Conservation (phyloP, 257 asterid genomes). For the Penstemon eatonii region DNA sequence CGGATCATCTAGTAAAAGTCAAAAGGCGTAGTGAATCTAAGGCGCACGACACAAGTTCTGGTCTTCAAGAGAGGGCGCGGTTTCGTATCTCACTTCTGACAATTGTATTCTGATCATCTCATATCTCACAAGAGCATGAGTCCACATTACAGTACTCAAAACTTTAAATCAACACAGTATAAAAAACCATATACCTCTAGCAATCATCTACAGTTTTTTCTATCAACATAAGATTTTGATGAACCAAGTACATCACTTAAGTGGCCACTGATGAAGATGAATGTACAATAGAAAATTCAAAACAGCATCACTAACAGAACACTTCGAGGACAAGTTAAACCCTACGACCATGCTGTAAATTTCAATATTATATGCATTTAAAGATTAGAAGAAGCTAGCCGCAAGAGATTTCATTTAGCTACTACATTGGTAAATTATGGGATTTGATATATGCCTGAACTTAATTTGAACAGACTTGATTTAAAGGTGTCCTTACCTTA, state of each 20-base stretch:
- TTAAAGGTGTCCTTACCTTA: conserved; percentile 54
- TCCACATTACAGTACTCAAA: conserved; percentile 6
- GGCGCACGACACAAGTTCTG: too few species aligned
- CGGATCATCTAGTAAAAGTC: not conserved
- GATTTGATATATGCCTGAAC: conserved; percentile 7
- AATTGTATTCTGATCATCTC: too few species aligned
- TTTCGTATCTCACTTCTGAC: too few species aligned
- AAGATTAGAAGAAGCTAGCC: conserved; percentile 22
- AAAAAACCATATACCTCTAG: conserved; percentile 14
- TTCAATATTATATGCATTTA: conserved; percentile 13
- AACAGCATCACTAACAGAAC: conserved; percentile 19
- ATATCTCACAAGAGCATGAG: too few species aligned
- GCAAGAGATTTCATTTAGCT: conserved; percentile 14
- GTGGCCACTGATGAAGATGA: not conserved
- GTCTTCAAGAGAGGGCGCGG: too few species aligned
- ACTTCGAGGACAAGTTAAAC: not conserved
- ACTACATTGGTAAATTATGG: conserved; percentile 19
- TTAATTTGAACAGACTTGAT: conserved; percentile 19
- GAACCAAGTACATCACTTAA: not conserved
- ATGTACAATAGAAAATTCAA: conserved; percentile 18
- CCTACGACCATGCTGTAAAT: not conserved
- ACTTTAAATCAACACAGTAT: conserved; percentile 1
- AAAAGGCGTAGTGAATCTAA: too few species aligned
- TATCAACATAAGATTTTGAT: conserved; percentile 3
- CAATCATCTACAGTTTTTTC: conserved; percentile 8